phyloP scores from a whole-genome alignment of 805 yeast species.

The Saccharomyces mikatae region DNA sequence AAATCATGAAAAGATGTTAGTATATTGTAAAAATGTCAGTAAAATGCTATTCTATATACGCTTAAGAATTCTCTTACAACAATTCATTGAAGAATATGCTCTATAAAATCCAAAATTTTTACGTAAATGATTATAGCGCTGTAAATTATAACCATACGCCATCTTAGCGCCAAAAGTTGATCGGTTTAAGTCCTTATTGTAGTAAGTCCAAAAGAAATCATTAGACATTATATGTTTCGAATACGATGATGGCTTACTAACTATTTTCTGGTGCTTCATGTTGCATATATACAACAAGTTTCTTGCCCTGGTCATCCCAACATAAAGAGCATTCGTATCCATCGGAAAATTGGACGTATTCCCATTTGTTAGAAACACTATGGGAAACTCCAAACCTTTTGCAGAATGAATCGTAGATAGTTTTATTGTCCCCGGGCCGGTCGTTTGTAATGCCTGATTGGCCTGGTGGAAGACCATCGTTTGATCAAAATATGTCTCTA shows the following conservation, averaged over 20 bases:
- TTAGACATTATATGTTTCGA: constrained; percentile 4
- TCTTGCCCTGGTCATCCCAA: constrained; percentile 59
- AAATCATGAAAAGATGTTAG: not conserved
- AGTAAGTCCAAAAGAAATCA: constrained; percentile 26
- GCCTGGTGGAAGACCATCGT: constrained; percentile 8
- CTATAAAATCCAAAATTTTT: constrained; percentile 11
- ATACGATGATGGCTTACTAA: not conserved
- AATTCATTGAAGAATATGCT: not conserved
- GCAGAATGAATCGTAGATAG: constrained; percentile 67
- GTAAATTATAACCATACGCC: not conserved
- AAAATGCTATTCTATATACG: not conserved
- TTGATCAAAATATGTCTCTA: constrained; percentile 28
- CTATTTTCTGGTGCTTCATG: constrained; percentile 9
- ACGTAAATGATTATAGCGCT: constrained; percentile 7
- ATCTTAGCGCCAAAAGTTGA: not conserved
- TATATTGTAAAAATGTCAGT: not conserved
- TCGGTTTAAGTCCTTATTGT: constrained; percentile 18
- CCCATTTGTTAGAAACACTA: constrained; percentile 44
- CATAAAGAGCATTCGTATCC: constrained; percentile 45
- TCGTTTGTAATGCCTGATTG: not conserved
- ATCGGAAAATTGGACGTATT: constrained; percentile 10
- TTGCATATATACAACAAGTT: constrained; percentile 28
- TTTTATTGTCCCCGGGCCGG: constrained; percentile 32
- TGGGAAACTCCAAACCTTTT: constrained; percentile 67
- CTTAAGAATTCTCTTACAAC: not conserved